phyloP scores from a whole-genome alignment of 2,329 filamentous ascomycete genomes.

The Alternaria longipes region DNA sequence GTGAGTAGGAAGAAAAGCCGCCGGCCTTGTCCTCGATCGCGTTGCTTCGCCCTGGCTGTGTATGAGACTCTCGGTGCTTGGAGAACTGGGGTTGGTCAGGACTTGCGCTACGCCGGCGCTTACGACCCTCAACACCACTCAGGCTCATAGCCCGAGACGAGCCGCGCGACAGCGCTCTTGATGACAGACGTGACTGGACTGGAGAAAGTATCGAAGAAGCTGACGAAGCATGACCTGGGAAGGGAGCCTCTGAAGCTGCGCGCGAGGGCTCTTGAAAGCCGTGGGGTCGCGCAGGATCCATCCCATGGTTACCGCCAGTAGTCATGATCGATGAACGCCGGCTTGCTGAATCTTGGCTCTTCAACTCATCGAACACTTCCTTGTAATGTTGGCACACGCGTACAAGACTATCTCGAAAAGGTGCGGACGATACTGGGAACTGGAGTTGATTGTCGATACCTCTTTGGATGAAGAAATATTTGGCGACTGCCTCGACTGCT shows the following conservation, averaged over 20 bases:
- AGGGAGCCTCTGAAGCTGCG: background rate
- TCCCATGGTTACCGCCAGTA: background rate
- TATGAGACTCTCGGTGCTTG: background rate
- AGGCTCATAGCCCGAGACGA: background rate
- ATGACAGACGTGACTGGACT: background rate
- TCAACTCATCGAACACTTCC: background rate
- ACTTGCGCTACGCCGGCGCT: background rate
- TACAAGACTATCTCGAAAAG: background rate
- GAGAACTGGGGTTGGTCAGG: too few species aligned
- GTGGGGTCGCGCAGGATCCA: background rate
- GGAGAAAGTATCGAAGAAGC: background rate
- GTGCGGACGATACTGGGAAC: background rate
- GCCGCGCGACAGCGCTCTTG: background rate
- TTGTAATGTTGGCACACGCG: background rate
- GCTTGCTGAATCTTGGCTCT: background rate
- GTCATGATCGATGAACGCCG: background rate
- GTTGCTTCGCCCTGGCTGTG: background rate
- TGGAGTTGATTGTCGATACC: constrained; percentile 2
- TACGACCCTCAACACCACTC: background rate
- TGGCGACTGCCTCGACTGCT: constrained; percentile 5
- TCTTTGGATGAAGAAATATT: constrained; percentile 9
- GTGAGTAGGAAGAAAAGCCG: background rate
- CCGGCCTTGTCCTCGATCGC: background rate
- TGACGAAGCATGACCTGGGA: background rate
- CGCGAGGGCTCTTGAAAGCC: background rate